These are phyloP conservation scores for Chloris gayana DNA, from an alignment of 176 grass and related monocot genomes.

Conservation along the genomic window DNA sequence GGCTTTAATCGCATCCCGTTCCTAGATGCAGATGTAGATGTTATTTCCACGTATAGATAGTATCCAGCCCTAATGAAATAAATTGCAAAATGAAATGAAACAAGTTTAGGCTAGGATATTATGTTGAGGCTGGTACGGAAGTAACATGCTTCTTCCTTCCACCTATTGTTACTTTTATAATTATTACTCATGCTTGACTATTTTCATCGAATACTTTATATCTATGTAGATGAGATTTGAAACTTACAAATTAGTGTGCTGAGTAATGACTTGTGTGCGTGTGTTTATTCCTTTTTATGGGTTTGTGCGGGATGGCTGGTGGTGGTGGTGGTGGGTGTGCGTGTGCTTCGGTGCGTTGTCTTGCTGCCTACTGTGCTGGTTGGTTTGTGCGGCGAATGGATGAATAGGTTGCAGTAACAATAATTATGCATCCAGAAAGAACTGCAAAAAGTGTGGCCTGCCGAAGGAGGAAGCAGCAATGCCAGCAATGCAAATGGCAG, in stretches of 20 bases:
- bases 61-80: background rate
- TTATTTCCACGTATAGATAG: background rate
- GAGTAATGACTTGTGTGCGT: slow-evolving; percentile 59
- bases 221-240: slow-evolving; percentile 38
- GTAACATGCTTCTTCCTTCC: too few relatives aligned
- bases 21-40: background rate
- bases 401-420: slow-evolving; percentile 99
- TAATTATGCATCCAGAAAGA: slow-evolving; percentile 99
- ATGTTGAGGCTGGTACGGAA: too few relatives aligned
- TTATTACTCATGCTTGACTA: slow-evolving; percentile 7
- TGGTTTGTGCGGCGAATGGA: slow-evolving; percentile 67
- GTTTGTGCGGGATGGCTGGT: slow-evolving; percentile 66
- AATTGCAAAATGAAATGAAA: background rate
- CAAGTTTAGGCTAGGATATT: background rate
- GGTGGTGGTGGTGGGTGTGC: slow-evolving; percentile 57
- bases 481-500: slow-evolving; percentile 79
- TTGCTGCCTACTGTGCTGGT: slow-evolving; percentile 62
- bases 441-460: slow-evolving; percentile 96
- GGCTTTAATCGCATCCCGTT: background rate
- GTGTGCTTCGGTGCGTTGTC: slow-evolving; percentile 62
- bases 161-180: background rate
- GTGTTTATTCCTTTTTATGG: slow-evolving; percentile 59
- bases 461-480: slow-evolving; percentile 95
- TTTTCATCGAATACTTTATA: slow-evolving; percentile 13
- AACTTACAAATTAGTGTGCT: slow-evolving; percentile 39